Percentiles rank a stretch among this genome's conserved stretches.
Conservation (phyloP, 768 basidiomycete species). For the Phanerodontia chrysosporium region DNA sequence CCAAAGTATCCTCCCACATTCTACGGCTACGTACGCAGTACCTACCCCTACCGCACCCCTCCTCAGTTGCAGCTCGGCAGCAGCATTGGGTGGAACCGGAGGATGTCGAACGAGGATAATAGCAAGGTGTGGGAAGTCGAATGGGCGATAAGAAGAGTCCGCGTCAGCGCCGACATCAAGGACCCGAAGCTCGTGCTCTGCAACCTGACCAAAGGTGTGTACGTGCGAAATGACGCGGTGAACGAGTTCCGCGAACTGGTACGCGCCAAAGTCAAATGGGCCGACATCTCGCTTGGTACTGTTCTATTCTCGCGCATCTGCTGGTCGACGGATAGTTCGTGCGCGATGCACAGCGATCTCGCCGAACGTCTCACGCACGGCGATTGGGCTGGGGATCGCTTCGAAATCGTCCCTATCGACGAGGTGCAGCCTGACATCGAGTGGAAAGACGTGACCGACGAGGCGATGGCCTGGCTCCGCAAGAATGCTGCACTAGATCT, state of each 20-base stretch:
- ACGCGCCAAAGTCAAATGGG: not conserved
- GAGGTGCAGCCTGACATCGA: not conserved
- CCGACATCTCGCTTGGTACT: not conserved
- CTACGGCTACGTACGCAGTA: too few relatives aligned
- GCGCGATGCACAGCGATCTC: not conserved
- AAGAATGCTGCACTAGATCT: not conserved
- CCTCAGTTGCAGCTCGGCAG: too few relatives aligned
- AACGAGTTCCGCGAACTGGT: not conserved
- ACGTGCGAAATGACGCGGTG: constrained; percentile 2
- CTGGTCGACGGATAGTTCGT: not conserved
- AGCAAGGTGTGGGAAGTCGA: too few relatives aligned
- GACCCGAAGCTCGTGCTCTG: constrained; percentile 1
- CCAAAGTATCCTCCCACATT: not conserved
- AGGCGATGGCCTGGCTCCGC: not conserved
- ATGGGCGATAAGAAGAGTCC: too few relatives aligned
- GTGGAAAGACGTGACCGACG: constrained; percentile 7
- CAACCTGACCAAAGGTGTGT: constrained; percentile 6
- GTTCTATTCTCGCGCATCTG: constrained; percentile 5
- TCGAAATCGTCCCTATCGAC: constrained; percentile 1
- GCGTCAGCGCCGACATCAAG: too few relatives aligned
- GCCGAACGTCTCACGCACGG: not conserved
- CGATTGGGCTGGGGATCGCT: constrained; percentile 7
- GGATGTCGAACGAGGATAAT: too few relatives aligned
- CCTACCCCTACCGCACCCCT: too few relatives aligned
- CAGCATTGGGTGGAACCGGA: too few relatives aligned